Evolutionary conservation across 768 basidiomycete genomes (phyloP).

Genomic region (Flagelloscypha sp.): DNA sequence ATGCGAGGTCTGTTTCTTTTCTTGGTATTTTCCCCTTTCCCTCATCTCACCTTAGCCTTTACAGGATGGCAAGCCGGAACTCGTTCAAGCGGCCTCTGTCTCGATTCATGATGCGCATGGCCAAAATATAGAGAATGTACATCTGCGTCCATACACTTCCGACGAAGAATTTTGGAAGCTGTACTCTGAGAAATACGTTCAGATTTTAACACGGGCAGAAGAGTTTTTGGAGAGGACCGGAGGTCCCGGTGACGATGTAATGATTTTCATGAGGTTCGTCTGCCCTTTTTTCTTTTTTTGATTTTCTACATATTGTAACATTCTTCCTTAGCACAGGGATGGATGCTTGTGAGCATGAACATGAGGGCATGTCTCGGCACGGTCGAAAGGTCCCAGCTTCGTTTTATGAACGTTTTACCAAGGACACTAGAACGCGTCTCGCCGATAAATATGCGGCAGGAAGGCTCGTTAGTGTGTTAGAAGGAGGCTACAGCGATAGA

Average conservation of each 20-base stretch:
- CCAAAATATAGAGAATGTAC: constrained; percentile 82
- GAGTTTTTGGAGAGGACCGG: constrained; percentile 65
- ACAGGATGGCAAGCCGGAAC: constrained; percentile 70
- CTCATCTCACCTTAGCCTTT: constrained; percentile 3
- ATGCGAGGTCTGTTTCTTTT: constrained; percentile 56
- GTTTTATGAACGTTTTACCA: constrained; percentile 80
- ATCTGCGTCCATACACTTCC: constrained; percentile 64
- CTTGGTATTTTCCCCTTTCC: not conserved
- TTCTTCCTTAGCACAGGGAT: constrained; percentile 69
- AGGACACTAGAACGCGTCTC: constrained; percentile 57
- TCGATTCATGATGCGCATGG: constrained; percentile 74
- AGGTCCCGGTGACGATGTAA: constrained; percentile 54
- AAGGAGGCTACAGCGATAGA: constrained; percentile 91
- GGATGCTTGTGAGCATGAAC: constrained; percentile 92
- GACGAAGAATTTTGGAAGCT: constrained; percentile 73
- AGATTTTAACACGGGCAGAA: constrained; percentile 56
- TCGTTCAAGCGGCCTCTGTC: constrained; percentile 84
- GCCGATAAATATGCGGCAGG: constrained; percentile 60
- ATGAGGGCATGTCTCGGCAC: constrained; percentile 86
- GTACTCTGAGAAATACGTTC: constrained; percentile 58
- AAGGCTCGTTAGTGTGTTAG: constrained; percentile 78
- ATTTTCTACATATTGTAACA: not conserved
- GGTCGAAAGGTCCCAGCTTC: constrained; percentile 79
- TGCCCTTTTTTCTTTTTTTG: not conserved
- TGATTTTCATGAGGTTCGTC: constrained; percentile 82